These are phyloP conservation scores for Musa balbisiana DNA, from an alignment of 202 grass and related monocot species.

Conservation along the genomic window DNA sequence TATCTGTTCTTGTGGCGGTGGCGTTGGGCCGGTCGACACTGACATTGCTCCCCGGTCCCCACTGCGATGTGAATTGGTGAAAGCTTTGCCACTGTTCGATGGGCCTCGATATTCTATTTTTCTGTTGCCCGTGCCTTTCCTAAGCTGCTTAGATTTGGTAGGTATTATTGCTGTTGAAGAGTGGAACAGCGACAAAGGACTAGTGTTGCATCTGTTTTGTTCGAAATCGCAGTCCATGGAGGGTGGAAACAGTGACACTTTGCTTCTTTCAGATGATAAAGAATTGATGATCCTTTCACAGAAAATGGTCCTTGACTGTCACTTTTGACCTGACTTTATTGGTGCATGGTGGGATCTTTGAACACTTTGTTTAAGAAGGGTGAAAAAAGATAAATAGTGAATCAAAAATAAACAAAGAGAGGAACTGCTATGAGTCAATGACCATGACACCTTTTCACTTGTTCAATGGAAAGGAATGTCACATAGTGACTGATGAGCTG, in stretches of 20 bases:
- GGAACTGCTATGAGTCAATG: no score
- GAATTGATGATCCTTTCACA: background rate
- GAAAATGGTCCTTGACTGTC: background rate
- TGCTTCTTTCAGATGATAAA: constrained; percentile 1
- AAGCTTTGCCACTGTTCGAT: constrained; percentile 9
- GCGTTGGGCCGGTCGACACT: background rate
- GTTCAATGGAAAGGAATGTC: no score
- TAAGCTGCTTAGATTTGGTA: constrained; percentile 29
- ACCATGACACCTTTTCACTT: no score
- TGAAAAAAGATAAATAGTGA: no score
- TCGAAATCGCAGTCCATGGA: constrained; percentile 1
- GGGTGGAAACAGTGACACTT: background rate
- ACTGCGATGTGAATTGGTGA: constrained; percentile 9
- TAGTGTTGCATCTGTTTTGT: background rate
- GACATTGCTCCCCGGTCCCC: constrained; percentile 9
- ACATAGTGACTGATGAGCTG: no score
- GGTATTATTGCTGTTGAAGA: constrained; percentile 8
- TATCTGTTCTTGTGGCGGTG: constrained; percentile 24
- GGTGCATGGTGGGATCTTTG: no score
- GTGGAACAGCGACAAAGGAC: constrained; percentile 1
- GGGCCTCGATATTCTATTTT: constrained; percentile 17
- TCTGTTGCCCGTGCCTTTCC: constrained; percentile 23
- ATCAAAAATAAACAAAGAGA: no score
- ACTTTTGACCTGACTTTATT: no score
- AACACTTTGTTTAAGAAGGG: no score